phyloP scores from a whole-genome alignment of 2,329 filamentous ascomycete species.

The Aciculosporium take region DNA sequence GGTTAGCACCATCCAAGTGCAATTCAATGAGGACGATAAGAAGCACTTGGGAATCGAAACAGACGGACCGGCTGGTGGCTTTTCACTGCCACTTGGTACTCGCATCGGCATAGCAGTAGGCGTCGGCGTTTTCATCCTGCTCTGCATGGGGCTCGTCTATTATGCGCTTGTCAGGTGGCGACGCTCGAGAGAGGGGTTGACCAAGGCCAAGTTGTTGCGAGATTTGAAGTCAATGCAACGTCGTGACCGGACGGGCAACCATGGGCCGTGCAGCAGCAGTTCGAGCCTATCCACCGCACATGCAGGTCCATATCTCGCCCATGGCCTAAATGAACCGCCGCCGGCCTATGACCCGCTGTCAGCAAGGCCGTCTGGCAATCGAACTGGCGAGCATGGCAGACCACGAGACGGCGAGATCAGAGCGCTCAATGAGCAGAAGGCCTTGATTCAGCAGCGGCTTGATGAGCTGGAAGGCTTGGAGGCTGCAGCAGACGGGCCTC shows the following conservation, averaged over 20 bases:
- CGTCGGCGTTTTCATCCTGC: constrained; percentile 16
- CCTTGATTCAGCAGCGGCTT: constrained; percentile 20
- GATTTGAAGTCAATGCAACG: constrained; percentile 5
- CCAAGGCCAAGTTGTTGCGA: constrained; percentile 6
- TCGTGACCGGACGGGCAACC: not conserved
- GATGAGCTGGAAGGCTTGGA: constrained; percentile 17
- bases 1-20: constrained; percentile 22
- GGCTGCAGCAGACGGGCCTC: not conserved
- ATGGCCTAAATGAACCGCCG: constrained; percentile 13
- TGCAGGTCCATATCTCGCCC: not conserved
- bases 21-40: constrained; percentile 24
- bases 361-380: constrained; percentile 11
- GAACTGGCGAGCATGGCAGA: constrained; percentile 10
- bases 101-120: constrained; percentile 23
- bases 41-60: constrained; percentile 20
- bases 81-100: constrained; percentile 16
- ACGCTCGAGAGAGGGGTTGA: constrained; percentile 9
- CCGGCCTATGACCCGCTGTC: constrained; percentile 18
- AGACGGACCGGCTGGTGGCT: constrained; percentile 11
- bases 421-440: constrained; percentile 20
- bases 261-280: not conserved
- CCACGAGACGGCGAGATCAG: constrained; percentile 18
- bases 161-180: constrained; percentile 15
- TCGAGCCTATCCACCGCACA: constrained; percentile 2
- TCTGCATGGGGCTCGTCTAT: constrained; percentile 14